These are phyloP conservation scores for Fusarium verticillioides DNA, from an alignment of 2,329 filamentous ascomycete genomes.

Conservation along the genomic window DNA sequence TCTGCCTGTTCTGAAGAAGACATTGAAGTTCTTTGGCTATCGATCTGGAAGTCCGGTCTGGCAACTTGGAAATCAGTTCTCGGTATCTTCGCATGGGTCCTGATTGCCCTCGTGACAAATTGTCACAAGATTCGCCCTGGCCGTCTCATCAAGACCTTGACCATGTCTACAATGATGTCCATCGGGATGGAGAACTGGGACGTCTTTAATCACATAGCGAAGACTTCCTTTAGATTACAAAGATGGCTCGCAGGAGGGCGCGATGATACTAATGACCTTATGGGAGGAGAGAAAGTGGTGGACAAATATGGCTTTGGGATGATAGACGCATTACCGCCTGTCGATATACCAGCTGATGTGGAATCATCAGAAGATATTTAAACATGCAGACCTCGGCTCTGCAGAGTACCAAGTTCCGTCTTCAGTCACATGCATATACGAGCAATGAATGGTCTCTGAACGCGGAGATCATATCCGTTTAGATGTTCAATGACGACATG, in stretches of 20 bases:
- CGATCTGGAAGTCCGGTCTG: slow-evolving; percentile 59
- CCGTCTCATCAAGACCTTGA: slow-evolving; percentile 59
- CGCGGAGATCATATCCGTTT: not conserved
- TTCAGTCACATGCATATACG: not conserved
- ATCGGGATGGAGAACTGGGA: slow-evolving; percentile 63
- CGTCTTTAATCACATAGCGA: slow-evolving; percentile 52
- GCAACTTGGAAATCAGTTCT: slow-evolving; percentile 58
- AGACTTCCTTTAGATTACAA: slow-evolving; percentile 53
- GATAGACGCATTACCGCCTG: slow-evolving; percentile 29
- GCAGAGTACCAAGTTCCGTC: not conserved
- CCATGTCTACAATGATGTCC: slow-evolving; percentile 57
- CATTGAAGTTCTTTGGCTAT: slow-evolving; percentile 58
- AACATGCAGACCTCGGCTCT: not conserved
- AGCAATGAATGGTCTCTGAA: not conserved
- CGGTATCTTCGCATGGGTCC: slow-evolving; percentile 62
- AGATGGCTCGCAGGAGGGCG: slow-evolving; percentile 53
- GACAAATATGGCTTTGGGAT: slow-evolving; percentile 44
- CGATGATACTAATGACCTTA: slow-evolving; percentile 33
- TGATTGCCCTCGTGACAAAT: slow-evolving; percentile 55
- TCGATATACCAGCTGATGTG: slow-evolving; percentile 29
- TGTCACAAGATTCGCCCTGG: slow-evolving; percentile 54
- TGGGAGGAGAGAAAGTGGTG: slow-evolving; percentile 41
- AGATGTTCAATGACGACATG: slow-evolving; percentile 37
- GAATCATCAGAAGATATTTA: slow-evolving; percentile 1
- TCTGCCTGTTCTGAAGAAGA: slow-evolving; percentile 52